Percentiles rank a stretch among this genome's conserved stretches.
These are phyloP conservation scores for Leccinum uliginosum DNA, from an alignment of 768 basidiomycete genomes.

Conservation along the genomic window DNA sequence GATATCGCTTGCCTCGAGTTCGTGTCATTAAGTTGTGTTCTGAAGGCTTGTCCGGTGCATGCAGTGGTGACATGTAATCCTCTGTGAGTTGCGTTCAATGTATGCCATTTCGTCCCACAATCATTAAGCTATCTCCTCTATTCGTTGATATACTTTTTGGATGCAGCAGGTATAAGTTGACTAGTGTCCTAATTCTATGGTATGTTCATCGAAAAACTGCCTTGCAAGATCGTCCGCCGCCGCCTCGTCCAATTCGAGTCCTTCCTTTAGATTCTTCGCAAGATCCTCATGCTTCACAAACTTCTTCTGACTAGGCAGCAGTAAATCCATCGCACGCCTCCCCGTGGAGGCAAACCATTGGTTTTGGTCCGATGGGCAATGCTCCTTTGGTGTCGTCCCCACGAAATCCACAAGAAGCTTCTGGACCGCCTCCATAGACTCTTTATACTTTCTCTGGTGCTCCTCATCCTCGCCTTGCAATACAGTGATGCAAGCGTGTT, in stretches of 20 bases:
- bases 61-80: too few species aligned
- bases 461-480: slow-evolving; percentile 17
- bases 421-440: slow-evolving; percentile 13
- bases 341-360: slow-evolving; percentile 17
- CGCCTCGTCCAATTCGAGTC: not conserved
- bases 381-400: slow-evolving; percentile 1
- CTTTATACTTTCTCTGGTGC: slow-evolving; percentile 14
- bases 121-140: not conserved
- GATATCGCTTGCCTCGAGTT: not conserved
- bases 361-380: slow-evolving; percentile 5
- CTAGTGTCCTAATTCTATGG: slow-evolving; percentile 3
- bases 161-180: not conserved
- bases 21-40: not conserved
- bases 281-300: slow-evolving; percentile 11
- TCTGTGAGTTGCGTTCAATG: too few species aligned
- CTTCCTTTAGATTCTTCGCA: slow-evolving; percentile 11
- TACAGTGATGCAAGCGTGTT: slow-evolving; percentile 30
- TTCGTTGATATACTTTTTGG: not conserved
- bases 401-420: slow-evolving; percentile 13
- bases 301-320: slow-evolving; percentile 6
- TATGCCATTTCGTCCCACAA: not conserved
- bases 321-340: slow-evolving; percentile 13
- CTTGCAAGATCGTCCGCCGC: slow-evolving; percentile 8
- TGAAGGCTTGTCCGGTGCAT: not conserved
- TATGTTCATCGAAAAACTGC: slow-evolving; percentile 13